Evolutionary conservation across 768 basidiomycete species (phyloP).

Genomic region (Candolleomyces aberdarensis): DNA sequence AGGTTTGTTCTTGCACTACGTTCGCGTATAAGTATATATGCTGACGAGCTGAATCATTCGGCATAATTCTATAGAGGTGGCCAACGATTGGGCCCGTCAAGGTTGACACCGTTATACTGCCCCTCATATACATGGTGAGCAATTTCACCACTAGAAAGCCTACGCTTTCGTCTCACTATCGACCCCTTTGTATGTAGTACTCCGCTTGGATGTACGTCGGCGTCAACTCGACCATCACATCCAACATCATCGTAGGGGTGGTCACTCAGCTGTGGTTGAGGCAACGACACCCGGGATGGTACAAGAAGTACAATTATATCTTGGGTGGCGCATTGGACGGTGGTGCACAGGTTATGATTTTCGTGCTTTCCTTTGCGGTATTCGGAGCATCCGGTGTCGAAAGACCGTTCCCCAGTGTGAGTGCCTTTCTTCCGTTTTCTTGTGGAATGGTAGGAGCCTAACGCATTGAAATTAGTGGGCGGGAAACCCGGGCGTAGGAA

Average conservation of each 20-base stretch:
- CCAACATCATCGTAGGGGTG: slow-evolving; percentile 49
- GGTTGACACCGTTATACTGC: slow-evolving; percentile 49
- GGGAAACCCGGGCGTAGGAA: slow-evolving; percentile 50
- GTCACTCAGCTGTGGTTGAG: slow-evolving; percentile 61
- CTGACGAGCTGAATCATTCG: neutral
- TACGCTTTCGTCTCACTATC: neutral
- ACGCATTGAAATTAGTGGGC: slow-evolving; percentile 38
- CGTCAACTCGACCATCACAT: slow-evolving; percentile 49
- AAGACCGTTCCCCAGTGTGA: slow-evolving; percentile 47
- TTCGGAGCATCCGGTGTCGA: slow-evolving; percentile 53
- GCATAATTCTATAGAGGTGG: slow-evolving; percentile 38
- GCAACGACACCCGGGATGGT: slow-evolving; percentile 60
- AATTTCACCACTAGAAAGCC: neutral
- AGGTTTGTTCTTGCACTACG: neutral
- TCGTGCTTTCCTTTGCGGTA: slow-evolving; percentile 62
- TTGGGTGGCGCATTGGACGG: slow-evolving; percentile 65
- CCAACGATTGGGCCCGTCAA: slow-evolving; percentile 50
- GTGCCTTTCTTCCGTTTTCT: slow-evolving; percentile 10
- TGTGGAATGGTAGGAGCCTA: neutral
- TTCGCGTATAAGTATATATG: neutral
- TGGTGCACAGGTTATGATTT: slow-evolving; percentile 63
- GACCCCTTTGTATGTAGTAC: slow-evolving; percentile 20
- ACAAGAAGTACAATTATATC: slow-evolving; percentile 64
- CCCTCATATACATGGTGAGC: slow-evolving; percentile 51
- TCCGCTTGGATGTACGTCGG: slow-evolving; percentile 47